Base-by-base conservation (phyloP, 441 rosid species). In the Kokia cookei region DNA sequence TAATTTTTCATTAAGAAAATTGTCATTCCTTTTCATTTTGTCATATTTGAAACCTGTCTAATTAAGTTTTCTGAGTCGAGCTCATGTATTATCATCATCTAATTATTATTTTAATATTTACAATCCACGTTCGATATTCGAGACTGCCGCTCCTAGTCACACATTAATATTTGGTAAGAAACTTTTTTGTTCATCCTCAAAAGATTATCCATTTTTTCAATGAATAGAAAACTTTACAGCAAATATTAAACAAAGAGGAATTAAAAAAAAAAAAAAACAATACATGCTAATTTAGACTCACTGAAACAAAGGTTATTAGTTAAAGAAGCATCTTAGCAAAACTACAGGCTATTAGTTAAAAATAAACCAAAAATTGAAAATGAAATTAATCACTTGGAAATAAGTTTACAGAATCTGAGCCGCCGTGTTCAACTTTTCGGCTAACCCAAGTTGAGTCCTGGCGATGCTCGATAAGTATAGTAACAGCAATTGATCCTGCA, bases 341-440 rank as follows among this genome's bases (percentile, higher is more conserved):
- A 53, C 58, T 66, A 73, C 69, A 61, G 65, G 62, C 42, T 37
- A 65, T 43, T 19, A 4, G 35, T 32, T 32, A 32, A 4, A 32
- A 32, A 32, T 32, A 32, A 32, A 32, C 2, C 5, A 32, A 32
- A 32, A 32, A 32, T 2, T 32, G 6, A 32, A 32, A 32, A 32
- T 4, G 35, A 42, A 45, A 73, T 37, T 66, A 53, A 69, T 64
- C 68, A 9, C 35, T 26, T 50, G 17, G 8, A 65, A 19, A 50
- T 13, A 55, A 60, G 65, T 79, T 32, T 82, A 91, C 68, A 86
- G 86, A 80, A 91, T 76, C 84, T 95, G 98, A 32, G 98, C 97
- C 29, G 99, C 97, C 4, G 98, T 93, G 83, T 95, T 95, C 80
- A 93, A 83, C 84, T 89, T 95, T 70, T 95, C 97, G 5, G 98